Base-by-base conservation (phyloP, 2,329 filamentous ascomycete species). In the Botrytis squamosa region DNA sequence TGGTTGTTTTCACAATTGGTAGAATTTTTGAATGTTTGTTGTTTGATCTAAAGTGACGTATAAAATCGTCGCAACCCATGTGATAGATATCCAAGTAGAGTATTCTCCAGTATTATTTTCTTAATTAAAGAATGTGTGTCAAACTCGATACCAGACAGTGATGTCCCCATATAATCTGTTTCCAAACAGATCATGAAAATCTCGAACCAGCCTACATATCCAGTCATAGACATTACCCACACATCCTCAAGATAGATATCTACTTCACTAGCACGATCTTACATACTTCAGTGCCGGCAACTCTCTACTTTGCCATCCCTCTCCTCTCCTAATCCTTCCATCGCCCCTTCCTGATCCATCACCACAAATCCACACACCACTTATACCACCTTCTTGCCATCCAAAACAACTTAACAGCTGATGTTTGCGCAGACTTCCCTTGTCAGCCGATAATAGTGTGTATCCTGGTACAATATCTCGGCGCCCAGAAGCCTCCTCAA, bases 371-470 rank as follows among this genome's bases (percentile, higher is more conserved):
- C 71, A 68, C 25, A 63, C 71, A 29, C 66, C 49, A 22, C 44
- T 62, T 9, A 68, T 33, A 3, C 71, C 63, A 33, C 64, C 71
- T 7, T 60, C 40, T 44, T 68, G 71, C 71, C 63, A 52, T 10
- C 71, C 71, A 60, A 68, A 72, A 72, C 71, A 67, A 25, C 63
- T 68, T 8, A 59, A 38, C n/a, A 72, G 40, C 63, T 72, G 71
- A n/a, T 72, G 71, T n/a, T 72, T 65, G 6, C 71, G 36, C 40
- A 68, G n/a, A 8, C 10, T 38, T 16, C 22, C 66, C 12, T 72
- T 57, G 18, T 72, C 36, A 1, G 29, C 52, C 4, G 49, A 42
- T n/a, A 72, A n/a, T 1, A 72, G 18, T 20, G 46, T 42, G 9
- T 60, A 68, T 10, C 71, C 63, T 5, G 71, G 71, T 16, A 68